phyloP scores from a whole-genome alignment of 768 basidiomycete genomes.

The Agaricus subrufescens region DNA sequence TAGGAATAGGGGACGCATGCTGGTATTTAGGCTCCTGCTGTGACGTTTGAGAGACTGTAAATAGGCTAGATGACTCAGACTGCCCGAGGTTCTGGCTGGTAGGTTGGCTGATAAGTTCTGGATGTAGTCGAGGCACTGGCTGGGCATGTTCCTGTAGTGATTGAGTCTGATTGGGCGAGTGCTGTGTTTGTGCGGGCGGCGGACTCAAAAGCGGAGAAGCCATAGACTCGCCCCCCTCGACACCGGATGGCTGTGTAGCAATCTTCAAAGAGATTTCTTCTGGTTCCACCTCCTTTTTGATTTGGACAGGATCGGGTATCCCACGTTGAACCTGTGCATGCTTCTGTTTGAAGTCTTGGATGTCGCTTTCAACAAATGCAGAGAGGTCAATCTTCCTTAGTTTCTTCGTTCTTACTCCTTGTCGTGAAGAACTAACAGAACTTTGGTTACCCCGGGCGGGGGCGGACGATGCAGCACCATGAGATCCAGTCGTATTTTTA shows the following conservation, averaged over 20 bases:
- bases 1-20: background rate
- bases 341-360: slow-evolving; percentile 20
- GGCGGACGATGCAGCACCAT: background rate
- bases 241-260: background rate
- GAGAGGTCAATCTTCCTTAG: slow-evolving; percentile 22
- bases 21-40: background rate
- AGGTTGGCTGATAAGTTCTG: too few relatives aligned
- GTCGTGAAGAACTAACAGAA: background rate
- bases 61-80: too few relatives aligned
- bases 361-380: slow-evolving; percentile 24
- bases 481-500: background rate
- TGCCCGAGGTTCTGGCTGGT: too few relatives aligned
- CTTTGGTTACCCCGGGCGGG: background rate
- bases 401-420: slow-evolving; percentile 21
- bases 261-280: background rate
- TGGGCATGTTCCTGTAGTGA: background rate
- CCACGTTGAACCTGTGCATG: slow-evolving; percentile 11
- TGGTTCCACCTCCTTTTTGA: slow-evolving; percentile 6
- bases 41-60: too few relatives aligned
- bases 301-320: background rate
- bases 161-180: background rate
- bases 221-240: background rate
- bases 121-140: background rate
- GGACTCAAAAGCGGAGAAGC: background rate
- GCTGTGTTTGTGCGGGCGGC: background rate